Evolutionary conservation across 805 yeast species (phyloP), one percentile per base, ranked within the genome.

Genomic region (Jamesozyma lodderae): DNA sequence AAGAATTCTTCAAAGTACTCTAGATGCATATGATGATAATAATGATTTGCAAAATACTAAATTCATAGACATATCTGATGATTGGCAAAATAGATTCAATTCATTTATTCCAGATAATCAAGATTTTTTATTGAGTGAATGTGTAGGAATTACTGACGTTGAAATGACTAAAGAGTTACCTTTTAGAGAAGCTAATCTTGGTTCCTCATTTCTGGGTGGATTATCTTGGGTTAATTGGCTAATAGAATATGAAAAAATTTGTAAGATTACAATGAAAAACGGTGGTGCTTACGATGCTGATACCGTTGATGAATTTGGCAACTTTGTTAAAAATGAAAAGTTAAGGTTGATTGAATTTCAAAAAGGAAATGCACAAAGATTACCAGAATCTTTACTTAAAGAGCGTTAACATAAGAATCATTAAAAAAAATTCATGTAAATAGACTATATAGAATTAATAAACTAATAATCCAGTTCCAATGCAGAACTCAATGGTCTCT

Each of bases 401-500:
- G n/a, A n/a, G n/a, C n/a, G n/a, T n/a, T n/a, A 9, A 11, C 29
- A 9, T 22, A 22, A 22, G 7, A 22, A 22, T 22, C 11, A 11
- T 7, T 8, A 8, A 8, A 22, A 22, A 22, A 22, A 7, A 22
- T 22, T 8, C 7, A 9, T 25, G 14, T 25, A 25, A 25, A 25
- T 7, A 7, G 6, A 17, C n/a, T 9, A 31, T 15, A 31, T 21
- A 5, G 15, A 2, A 13, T 35, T 22, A 15, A 28, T 8, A 9
- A 4, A 14, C 48, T 42, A 63, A 43, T 63, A 62, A 41, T 63
- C 68, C 27, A 63, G 39, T 36, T 62, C 64, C 15, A 52, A 41
- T 2, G 49, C 45, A 15, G 60, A 54, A 9, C 47, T 44, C 13
- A 52, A 40, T 17, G 52, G 49, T 27, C 62, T 49, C 24, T 38